Conservation (phyloP, 2,329 filamentous ascomycete genomes). For the Hypoxylon sp. region DNA sequence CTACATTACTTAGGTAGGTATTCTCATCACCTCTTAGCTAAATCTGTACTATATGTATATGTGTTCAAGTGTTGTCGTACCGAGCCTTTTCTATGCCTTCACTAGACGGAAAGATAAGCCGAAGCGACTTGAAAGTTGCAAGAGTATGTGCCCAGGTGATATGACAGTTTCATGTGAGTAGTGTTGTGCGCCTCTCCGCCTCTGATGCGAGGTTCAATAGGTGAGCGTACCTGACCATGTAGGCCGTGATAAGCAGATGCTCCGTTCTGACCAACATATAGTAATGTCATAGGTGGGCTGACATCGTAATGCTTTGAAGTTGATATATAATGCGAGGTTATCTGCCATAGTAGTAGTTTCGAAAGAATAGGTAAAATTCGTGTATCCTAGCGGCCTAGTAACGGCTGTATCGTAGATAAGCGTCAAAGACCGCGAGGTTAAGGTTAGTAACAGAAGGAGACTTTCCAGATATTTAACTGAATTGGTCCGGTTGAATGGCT, state of each 20-base stretch:
- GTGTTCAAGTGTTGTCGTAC: too few relatives aligned
- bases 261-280: too few relatives aligned
- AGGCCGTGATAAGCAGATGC: too few relatives aligned
- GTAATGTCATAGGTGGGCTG: not conserved
- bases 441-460: not conserved
- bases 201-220: not conserved
- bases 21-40: not conserved
- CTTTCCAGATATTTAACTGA: not conserved
- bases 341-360: not conserved
- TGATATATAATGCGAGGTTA: too few relatives aligned
- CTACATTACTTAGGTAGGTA: not conserved
- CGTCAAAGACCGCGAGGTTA: not conserved
- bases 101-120: not conserved
- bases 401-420: not conserved
- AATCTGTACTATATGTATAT: not conserved
- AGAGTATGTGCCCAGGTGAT: too few relatives aligned
- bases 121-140: not conserved
- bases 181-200: not conserved
- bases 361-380: not conserved
- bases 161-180: not conserved
- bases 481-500: slow-evolving; percentile 3
- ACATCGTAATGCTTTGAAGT: too few relatives aligned
- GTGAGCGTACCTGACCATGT: not conserved
- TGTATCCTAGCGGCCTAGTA: not conserved
- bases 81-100: not conserved